Conservation (phyloP, 768 basidiomycete species). For the Infundibulicybe gibba region DNA sequence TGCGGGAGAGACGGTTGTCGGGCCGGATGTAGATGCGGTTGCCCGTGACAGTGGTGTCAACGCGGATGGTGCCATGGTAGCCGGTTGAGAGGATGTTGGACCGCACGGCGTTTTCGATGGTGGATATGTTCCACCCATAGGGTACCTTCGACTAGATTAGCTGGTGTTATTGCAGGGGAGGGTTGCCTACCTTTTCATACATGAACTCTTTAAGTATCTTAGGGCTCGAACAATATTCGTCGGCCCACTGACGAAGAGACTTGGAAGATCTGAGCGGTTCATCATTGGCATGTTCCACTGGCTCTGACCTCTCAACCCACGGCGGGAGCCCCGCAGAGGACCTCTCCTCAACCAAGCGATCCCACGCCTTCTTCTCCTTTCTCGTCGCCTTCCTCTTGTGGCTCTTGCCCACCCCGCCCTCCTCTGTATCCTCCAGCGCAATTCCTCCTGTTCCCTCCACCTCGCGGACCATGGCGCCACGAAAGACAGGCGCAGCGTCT, state of each 20-base stretch:
- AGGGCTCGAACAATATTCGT: slow-evolving; percentile 70
- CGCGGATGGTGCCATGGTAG: slow-evolving; percentile 41
- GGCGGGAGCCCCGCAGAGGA: slow-evolving; percentile 45
- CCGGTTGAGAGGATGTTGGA: slow-evolving; percentile 41
- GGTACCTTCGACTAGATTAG: slow-evolving; percentile 22
- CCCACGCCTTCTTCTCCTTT: slow-evolving; percentile 37
- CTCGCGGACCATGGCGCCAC: slow-evolving; percentile 54
- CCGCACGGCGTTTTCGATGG: slow-evolving; percentile 32
- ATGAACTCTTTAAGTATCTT: slow-evolving; percentile 78
- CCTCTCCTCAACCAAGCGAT: slow-evolving; percentile 43
- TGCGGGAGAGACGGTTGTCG: slow-evolving; percentile 59
- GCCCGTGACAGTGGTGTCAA: slow-evolving; percentile 46
- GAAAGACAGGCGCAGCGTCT: slow-evolving; percentile 55
- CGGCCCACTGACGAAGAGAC: slow-evolving; percentile 75
- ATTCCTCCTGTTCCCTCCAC: slow-evolving; percentile 27
- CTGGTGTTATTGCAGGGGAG: background rate
- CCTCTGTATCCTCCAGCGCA: slow-evolving; percentile 19
- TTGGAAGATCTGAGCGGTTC: slow-evolving; percentile 46
- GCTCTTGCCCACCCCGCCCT: slow-evolving; percentile 10
- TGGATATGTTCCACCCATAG: slow-evolving; percentile 45
- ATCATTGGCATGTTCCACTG: slow-evolving; percentile 11
- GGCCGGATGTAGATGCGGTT: slow-evolving; percentile 64
- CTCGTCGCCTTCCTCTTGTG: slow-evolving; percentile 31
- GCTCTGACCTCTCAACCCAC: slow-evolving; percentile 28
- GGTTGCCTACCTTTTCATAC: slow-evolving; percentile 53